These are phyloP conservation scores for Epichloe gansuensis DNA, from an alignment of 2,329 filamentous ascomycete genomes.

Conservation along the genomic window DNA sequence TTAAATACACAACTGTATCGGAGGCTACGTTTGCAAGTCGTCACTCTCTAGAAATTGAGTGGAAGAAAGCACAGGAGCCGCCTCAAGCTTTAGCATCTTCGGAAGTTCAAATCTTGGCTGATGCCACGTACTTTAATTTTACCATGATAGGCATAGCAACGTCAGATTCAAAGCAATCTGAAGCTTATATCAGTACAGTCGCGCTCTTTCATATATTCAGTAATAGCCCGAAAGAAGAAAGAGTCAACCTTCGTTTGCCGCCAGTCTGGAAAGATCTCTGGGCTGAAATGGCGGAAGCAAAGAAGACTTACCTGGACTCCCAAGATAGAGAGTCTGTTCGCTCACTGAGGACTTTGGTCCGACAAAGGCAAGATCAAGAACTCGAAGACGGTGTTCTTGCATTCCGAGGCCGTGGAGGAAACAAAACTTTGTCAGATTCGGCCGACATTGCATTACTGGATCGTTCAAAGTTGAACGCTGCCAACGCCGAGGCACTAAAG, in stretches of 20 bases:
- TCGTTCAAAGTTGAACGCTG: slow-evolving; percentile 25
- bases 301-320: slow-evolving; percentile 58
- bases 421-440: slow-evolving; percentile 34
- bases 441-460: slow-evolving; percentile 37
- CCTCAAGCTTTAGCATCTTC: slow-evolving; percentile 22
- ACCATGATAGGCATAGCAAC: slow-evolving; percentile 67
- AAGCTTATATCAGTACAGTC: slow-evolving; percentile 71
- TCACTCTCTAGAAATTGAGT: slow-evolving; percentile 61
- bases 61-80: slow-evolving; percentile 61
- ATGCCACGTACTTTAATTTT: slow-evolving; percentile 46
- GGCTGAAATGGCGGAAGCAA: slow-evolving; percentile 60
- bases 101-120: slow-evolving; percentile 32
- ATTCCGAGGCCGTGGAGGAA: slow-evolving; percentile 50
- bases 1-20: slow-evolving; percentile 60
- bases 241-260: slow-evolving; percentile 66
- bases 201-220: slow-evolving; percentile 74
- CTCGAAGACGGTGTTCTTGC: slow-evolving; percentile 64
- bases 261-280: slow-evolving; percentile 76
- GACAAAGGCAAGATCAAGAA: slow-evolving; percentile 55
- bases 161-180: slow-evolving; percentile 67
- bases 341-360: slow-evolving; percentile 57
- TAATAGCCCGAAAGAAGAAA: slow-evolving; percentile 72
- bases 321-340: slow-evolving; percentile 58
- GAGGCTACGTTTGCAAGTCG: slow-evolving; percentile 63
- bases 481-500: slow-evolving; percentile 37